A percentile compares a stretch with the other conserved stretches of the same genome.
These are phyloP conservation scores for Tetrapyrgos nigripes DNA, from an alignment of 1,284 basidiomycete genomes.

Conservation along the genomic window DNA sequence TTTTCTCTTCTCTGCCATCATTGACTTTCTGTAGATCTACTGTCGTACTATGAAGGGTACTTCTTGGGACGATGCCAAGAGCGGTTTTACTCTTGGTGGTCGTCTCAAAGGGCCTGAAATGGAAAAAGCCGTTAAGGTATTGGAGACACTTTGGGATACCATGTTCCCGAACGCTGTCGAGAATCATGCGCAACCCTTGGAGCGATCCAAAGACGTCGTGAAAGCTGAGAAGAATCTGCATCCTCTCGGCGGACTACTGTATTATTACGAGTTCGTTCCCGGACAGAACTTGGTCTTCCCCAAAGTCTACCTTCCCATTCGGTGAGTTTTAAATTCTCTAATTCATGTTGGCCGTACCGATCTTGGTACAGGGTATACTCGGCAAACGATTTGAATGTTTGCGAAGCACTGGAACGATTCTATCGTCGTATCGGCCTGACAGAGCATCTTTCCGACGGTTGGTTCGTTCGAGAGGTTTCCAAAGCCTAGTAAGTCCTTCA, in stretches of 20 bases:
- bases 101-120: constrained; percentile 29
- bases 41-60: constrained; percentile 31
- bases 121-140: constrained; percentile 20
- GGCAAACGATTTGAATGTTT: no score
- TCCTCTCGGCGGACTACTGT: constrained; percentile 33
- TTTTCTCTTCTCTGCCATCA: constrained; percentile 1
- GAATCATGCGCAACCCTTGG: constrained; percentile 24
- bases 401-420: no score
- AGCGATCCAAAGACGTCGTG: background rate
- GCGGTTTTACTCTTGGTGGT: constrained; percentile 34
- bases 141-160: constrained; percentile 35
- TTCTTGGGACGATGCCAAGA: constrained; percentile 32
- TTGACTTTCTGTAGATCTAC: constrained; percentile 29
- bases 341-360: no score
- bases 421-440: no score
- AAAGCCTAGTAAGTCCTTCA: no score
- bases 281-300: constrained; percentile 31
- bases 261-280: constrained; percentile 36
- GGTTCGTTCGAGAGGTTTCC: no score
- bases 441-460: no score
- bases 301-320: constrained; percentile 37
- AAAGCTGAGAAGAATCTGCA: constrained; percentile 25
- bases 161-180: constrained; percentile 34
- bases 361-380: no score
- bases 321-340: constrained; percentile 23